These are phyloP conservation scores for Clonostachys sp. DNA, from an alignment of 2,329 filamentous ascomycete species.

Conservation along the genomic window DNA sequence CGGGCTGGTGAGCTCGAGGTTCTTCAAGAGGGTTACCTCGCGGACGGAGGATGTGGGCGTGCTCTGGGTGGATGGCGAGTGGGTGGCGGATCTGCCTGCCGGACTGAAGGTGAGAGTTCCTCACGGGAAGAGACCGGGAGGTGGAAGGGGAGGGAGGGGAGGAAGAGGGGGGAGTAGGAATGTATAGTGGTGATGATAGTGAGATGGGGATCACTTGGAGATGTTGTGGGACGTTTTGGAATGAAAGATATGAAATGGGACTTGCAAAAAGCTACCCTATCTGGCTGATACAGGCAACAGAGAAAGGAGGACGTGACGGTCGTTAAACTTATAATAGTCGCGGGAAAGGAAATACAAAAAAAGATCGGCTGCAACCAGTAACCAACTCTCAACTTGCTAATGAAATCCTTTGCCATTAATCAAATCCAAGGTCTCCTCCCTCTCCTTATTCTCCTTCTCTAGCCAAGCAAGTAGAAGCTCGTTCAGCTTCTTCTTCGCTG, in stretches of 20 bases:
- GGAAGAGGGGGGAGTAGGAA: conserved; percentile 21
- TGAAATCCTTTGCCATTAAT: too few relatives aligned
- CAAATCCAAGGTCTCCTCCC: conserved; percentile 1
- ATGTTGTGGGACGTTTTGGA: too few relatives aligned
- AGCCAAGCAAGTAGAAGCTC: conserved; percentile 31
- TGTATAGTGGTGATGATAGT: conserved; percentile 1
- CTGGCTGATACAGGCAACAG: background rate
- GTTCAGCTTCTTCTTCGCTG: conserved; percentile 31
- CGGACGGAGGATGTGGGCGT: conserved; percentile 54
- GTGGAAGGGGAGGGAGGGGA: conserved; percentile 32
- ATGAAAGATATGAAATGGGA: too few relatives aligned
- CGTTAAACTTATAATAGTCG: too few relatives aligned
- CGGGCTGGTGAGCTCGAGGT: conserved; percentile 53
- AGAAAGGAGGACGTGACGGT: too few relatives aligned
- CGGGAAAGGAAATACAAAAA: too few relatives aligned
- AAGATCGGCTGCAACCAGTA: too few relatives aligned
- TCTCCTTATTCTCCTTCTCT: conserved; percentile 10
- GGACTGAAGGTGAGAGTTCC: conserved; percentile 45
- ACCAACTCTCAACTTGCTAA: too few relatives aligned
- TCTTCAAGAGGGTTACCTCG: conserved; percentile 68
- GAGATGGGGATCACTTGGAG: too few relatives aligned
- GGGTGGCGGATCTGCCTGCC: conserved; percentile 62
- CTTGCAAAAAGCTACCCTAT: too few relatives aligned
- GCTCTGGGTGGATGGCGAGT: conserved; percentile 67
- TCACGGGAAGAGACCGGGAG: conserved; percentile 40